Percentiles rank a stretch among this genome's conserved stretches.
Evolutionary conservation across 1,284 basidiomycete species (phyloP).

Genomic region (Austroboletus niveus): DNA sequence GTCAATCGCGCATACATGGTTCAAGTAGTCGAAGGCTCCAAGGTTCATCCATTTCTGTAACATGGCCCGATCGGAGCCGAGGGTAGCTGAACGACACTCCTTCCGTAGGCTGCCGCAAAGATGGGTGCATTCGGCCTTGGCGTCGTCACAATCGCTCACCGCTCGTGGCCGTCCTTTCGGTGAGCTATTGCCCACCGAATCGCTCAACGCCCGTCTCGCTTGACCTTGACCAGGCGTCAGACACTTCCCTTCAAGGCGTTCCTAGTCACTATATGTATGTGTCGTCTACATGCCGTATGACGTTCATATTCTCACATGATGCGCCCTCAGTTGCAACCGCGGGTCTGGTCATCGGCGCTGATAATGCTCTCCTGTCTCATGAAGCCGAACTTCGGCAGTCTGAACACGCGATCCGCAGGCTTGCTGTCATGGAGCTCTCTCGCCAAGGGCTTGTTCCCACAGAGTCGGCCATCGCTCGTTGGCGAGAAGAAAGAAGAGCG

Average conservation of each 20-base stretch:
- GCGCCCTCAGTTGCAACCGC: conserved; percentile 50
- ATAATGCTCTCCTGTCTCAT: conserved; percentile 70
- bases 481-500: conserved; percentile 54
- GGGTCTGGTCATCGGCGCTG: conserved; percentile 74
- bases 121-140: conserved; percentile 58
- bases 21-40: conserved; percentile 52
- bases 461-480: conserved; percentile 79
- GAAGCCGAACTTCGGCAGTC: conserved; percentile 63
- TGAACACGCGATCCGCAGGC: conserved; percentile 68
- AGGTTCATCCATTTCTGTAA: conserved; percentile 32
- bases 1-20: conserved; percentile 53
- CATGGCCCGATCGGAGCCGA: not conserved
- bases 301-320: not conserved
- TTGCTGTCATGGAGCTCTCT: conserved; percentile 75
- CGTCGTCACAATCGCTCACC: conserved; percentile 64
- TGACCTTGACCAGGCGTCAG: conserved; percentile 53
- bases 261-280: conserved; percentile 58
- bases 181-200: conserved; percentile 30
- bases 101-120: conserved; percentile 53
- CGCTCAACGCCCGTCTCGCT: not conserved
- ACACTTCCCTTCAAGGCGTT: conserved; percentile 81
- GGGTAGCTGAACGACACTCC: not conserved
- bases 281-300: conserved; percentile 11
- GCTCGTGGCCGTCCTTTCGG: conserved; percentile 78
- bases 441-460: conserved; percentile 74